Evolutionary conservation across 1,284 basidiomycete species (phyloP).

Genomic region (Pisolithus thermaeus): DNA sequence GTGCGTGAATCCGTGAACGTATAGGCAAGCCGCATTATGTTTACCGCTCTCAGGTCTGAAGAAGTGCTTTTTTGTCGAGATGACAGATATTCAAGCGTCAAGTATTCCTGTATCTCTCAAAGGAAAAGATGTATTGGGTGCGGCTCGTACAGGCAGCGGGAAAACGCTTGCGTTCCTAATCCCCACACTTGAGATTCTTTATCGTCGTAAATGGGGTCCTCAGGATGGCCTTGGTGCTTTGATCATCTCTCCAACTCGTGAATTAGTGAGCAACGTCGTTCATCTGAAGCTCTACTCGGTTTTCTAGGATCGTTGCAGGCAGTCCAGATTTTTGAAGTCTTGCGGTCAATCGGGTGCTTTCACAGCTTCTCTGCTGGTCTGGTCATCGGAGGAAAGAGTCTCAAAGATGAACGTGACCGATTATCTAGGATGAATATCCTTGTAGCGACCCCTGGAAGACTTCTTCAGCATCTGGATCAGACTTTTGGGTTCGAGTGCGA

Average conservation of each 20-base stretch:
- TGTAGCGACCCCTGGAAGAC: constrained; percentile 91
- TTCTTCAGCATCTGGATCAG: constrained; percentile 98
- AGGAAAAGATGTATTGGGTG: constrained; percentile 69
- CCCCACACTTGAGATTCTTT: constrained; percentile 71
- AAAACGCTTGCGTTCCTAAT: constrained; percentile 83
- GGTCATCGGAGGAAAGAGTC: constrained; percentile 94
- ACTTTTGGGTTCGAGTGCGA: constrained; percentile 92
- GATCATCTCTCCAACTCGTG: constrained; percentile 92
- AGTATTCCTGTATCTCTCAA: constrained; percentile 62
- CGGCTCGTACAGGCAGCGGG: constrained; percentile 77
- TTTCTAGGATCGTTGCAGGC: constrained; percentile 45
- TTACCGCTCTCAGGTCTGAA: constrained; percentile 56
- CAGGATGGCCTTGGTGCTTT: constrained; percentile 87
- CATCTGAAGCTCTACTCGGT: not conserved
- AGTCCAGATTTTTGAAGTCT: constrained; percentile 95
- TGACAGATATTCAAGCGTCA: constrained; percentile 78
- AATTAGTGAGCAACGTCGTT: constrained; percentile 57
- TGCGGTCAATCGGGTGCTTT: constrained; percentile 86
- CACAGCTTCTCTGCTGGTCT: constrained; percentile 94
- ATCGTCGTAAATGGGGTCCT: constrained; percentile 73
- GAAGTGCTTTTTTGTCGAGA: constrained; percentile 77
- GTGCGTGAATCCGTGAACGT: constrained; percentile 29
- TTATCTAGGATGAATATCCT: constrained; percentile 94
- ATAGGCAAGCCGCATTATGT: not conserved
- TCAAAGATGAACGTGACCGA: constrained; percentile 90